Evolutionary conservation across 805 yeast genomes (phyloP), one percentile per base, ranked within the genome.

Genomic region (Sugiyamaella qingdaonensis): DNA sequence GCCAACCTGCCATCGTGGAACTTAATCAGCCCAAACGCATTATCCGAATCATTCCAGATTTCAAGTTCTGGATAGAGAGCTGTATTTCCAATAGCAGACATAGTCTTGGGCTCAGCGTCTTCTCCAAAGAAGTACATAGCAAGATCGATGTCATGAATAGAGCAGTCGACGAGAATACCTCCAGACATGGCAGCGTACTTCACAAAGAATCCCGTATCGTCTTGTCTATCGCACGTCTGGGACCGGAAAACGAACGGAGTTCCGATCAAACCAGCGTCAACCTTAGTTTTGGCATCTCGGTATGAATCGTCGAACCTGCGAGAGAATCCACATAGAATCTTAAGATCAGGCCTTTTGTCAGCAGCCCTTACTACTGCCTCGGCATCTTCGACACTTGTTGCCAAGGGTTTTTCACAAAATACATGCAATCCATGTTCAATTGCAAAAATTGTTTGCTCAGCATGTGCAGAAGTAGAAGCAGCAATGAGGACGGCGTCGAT

Each of bases 91-190:
- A 55, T 54, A 16, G 56, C 61, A 39, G 47, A 61, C 42, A 59
- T 57, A 11, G 55, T 39, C 24, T 33, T 29, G 9, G 65, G 65
- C 13, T 18, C 21, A n/a, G 33, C 39, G 31, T 60, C 61, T 29
- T 45, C 55, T 7, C 63, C 62, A n/a, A 55, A 35, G 29, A 59
- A 53, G 51, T 46, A 59, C 24, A 59, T 46, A 42, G 55, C 52
- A 14, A 51, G 49, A 39, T 61, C 64, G 27, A 61, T 48, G 41
- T 61, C 64, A 41, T 61, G 64, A 16, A 61, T 59, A 16, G 52
- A 35, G 44, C 56, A 53, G 51, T 61, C 64, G n/a, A 59, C 57
- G 33, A 61, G 54, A 24, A 61, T 61, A 10, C 65, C 64, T n/a
- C 65, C 64, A 7, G 65, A 61, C 27, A 42, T 49, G 32, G 51